Evolutionary conservation across 192 early-diverging fungal genomes (phyloP), one percentile per base, ranked within the genome.

Genomic region (Spizellomyces punctatus): DNA sequence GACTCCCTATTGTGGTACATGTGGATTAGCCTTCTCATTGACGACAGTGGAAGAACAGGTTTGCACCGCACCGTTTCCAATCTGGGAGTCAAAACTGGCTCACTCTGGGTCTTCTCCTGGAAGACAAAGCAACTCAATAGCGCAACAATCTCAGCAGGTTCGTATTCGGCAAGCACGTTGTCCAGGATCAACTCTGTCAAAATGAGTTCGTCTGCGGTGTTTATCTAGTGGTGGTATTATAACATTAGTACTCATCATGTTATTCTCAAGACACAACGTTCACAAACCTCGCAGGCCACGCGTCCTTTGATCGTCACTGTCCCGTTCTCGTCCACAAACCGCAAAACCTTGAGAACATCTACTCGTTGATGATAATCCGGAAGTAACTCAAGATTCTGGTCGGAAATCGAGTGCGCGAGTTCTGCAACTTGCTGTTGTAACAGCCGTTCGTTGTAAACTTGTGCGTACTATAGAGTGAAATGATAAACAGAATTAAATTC

Each of bases 231-330:
- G 36, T 42, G n/a, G 7, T 56, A 19, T 56, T n/a, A 22, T 56
- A 5, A 7, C 4, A n/a, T 56, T 56, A 56, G 5, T 62, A 17
- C 17, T 21, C 9, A 16, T 62, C 17, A 41, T 62, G 36, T 36
- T 6, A 62, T 27, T n/a, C n/a, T 2, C 5, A 62, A 36, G 1
- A 36, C 27, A 36, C 27, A 14, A 14, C 2, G 27, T 61, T n/a
- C n/a, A 6, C 17, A 45, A 63, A 89, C 87, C 77, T 97, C 95
- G 79, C 96, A 98, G 0, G 95, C 97, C 0, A 99, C 94, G 5
- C 93, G 88, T 19, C 97, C 97, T 81, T 98, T 99, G 60, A 96
- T 88, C 69, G 94, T 91, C 16, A 99, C 95, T 5, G 93, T 93
- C 41, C 87, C 88, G 64, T 87, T 86, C 67, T 90, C 90, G 42